Evolutionary conservation across 2,329 filamentous ascomycete genomes (phyloP).

Genomic region (Arachnopeziza araneosa): DNA sequence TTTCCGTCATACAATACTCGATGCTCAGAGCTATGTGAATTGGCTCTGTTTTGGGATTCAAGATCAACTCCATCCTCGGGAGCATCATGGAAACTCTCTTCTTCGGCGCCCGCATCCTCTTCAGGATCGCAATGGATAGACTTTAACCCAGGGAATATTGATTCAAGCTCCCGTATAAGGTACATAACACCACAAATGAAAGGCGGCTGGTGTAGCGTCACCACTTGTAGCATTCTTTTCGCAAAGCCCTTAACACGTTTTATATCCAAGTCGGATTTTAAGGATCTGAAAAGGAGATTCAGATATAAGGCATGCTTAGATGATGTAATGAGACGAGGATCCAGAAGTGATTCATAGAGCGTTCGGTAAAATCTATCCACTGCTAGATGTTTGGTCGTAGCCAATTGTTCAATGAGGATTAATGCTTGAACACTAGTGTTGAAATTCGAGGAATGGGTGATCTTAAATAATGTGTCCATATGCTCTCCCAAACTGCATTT

Average conservation of each 20-base stretch:
- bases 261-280: conserved; percentile 86
- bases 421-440: conserved; percentile 96
- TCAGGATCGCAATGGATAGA: conserved; percentile 77
- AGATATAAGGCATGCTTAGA: conserved; percentile 96
- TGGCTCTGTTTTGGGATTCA: background rate
- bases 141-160: conserved; percentile 72
- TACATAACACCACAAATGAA: conserved; percentile 94
- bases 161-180: conserved; percentile 74
- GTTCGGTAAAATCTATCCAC: conserved; percentile 92
- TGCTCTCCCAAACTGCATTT: conserved; percentile 68
- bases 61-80: conserved; percentile 45
- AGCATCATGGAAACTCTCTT: conserved; percentile 54
- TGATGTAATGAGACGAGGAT: conserved; percentile 79
- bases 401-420: conserved; percentile 90
- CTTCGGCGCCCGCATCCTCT: conserved; percentile 62
- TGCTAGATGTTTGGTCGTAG: conserved; percentile 70
- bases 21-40: background rate
- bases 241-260: conserved; percentile 93
- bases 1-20: conserved; percentile 67
- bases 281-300: conserved; percentile 80
- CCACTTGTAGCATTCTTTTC: conserved; percentile 83
- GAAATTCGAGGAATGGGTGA: conserved; percentile 97
- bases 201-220: conserved; percentile 82
- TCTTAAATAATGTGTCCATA: conserved; percentile 88
- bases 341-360: conserved; percentile 88